Percentiles rank a stretch among this genome's conserved stretches.
Evolutionary conservation across 805 yeast species (phyloP).

Genomic region (Teunomyces tritomae): DNA sequence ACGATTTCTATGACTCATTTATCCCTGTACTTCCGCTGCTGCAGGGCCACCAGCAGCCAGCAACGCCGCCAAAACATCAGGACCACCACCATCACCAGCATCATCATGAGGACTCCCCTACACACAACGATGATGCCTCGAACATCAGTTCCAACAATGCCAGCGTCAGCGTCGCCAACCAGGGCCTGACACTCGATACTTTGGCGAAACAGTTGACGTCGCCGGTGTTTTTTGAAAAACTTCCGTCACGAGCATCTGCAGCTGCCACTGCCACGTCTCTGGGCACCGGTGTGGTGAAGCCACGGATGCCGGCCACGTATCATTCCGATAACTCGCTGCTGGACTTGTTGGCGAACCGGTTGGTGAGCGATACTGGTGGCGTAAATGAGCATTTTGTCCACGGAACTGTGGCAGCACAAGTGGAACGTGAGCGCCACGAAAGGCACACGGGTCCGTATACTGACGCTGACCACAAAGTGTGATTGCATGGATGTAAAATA

Average conservation of each 20-base stretch:
- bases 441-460: neutral
- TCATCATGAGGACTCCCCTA: conserved; percentile 2
- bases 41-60: neutral
- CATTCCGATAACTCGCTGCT: conserved; percentile 21
- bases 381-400: conserved; percentile 34
- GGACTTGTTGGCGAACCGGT: conserved; percentile 18
- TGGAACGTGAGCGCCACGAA: neutral
- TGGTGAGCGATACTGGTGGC: conserved; percentile 17
- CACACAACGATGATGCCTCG: conserved; percentile 6
- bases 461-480: neutral
- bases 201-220: conserved; percentile 39
- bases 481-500: neutral
- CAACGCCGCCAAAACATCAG: neutral
- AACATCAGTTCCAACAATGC: conserved; percentile 4
- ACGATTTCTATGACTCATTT: conserved; percentile 42
- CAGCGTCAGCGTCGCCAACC: neutral
- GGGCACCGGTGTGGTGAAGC: conserved; percentile 21
- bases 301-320: conserved; percentile 7
- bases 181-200: conserved; percentile 26
- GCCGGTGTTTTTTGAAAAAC: conserved; percentile 36
- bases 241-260: conserved; percentile 30
- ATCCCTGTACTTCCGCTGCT: conserved; percentile 35
- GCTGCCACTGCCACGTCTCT: neutral
- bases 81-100: neutral
- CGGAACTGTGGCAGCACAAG: conserved; percentile 10